Evolutionary conservation across 140 eudicot genomes (phyloP).

Genomic region (Erigeron philadelphicus): DNA sequence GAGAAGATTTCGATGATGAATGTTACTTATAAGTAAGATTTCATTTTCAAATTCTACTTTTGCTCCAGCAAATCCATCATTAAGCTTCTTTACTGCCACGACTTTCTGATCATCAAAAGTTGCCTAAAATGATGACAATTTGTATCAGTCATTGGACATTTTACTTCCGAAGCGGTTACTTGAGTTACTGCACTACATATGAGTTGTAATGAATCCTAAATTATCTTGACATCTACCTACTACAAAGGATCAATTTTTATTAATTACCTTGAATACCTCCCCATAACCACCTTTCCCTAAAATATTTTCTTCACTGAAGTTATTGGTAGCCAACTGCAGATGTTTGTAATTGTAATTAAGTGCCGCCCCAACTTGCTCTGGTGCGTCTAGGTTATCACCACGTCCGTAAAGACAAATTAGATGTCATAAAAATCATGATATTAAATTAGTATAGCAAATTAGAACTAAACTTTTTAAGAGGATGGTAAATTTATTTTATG

Average conservation of each 20-base stretch:
- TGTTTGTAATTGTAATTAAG: constrained; percentile 34
- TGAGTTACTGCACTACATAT: too few relatives aligned
- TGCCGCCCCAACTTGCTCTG: constrained; percentile 34
- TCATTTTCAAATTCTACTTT: constrained; percentile 44
- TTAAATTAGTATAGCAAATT: too few relatives aligned
- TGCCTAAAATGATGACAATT: constrained; percentile 24
- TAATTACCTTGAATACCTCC: constrained; percentile 2
- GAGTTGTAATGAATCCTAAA: too few relatives aligned
- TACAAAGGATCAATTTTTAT: too few relatives aligned
- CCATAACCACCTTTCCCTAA: constrained; percentile 55
- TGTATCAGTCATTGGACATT: too few relatives aligned
- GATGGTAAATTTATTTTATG: too few relatives aligned
- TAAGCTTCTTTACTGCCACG: constrained; percentile 44
- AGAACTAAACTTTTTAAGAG: too few relatives aligned
- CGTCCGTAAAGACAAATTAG: too few relatives aligned
- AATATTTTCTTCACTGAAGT: constrained; percentile 37
- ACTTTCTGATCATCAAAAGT: constrained; percentile 28
- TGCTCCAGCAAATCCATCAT: constrained; percentile 24
- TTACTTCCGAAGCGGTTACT: too few relatives aligned
- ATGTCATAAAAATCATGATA: too few relatives aligned
- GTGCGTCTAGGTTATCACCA: constrained; percentile 19
- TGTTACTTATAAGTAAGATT: constrained; percentile 44
- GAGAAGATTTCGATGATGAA: constrained; percentile 36
- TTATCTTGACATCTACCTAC: too few relatives aligned
- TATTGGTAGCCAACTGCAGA: constrained; percentile 39